Conservation (phyloP, 257 asterid genomes). For the Cinchona pubescens region DNA sequence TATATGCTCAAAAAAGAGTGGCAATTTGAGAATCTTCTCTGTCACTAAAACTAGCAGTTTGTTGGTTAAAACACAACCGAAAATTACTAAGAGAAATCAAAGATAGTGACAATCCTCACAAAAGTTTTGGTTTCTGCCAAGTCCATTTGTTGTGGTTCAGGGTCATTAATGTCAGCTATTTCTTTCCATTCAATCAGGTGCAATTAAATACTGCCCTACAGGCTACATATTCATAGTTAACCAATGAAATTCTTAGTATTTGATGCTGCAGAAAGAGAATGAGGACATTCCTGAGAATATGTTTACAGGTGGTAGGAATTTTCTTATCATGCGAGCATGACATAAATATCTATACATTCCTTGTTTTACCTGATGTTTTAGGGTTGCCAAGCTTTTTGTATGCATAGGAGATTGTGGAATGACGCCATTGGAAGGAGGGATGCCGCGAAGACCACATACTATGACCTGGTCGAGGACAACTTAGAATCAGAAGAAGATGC, state of each 20-base stretch:
- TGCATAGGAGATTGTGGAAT: slow-evolving; percentile 99
- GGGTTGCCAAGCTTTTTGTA: slow-evolving; percentile 90
- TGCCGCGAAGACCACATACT: slow-evolving; percentile 88
- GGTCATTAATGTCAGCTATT: not conserved
- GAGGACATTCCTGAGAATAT: not conserved
- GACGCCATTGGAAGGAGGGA: slow-evolving; percentile 98
- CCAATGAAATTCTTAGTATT: not conserved
- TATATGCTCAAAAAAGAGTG: not conserved
- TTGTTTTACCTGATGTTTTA: slow-evolving; percentile 83
- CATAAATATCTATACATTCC: not conserved
- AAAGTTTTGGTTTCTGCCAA: not conserved
- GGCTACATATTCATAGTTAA: not conserved
- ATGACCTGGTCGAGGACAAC: slow-evolving; percentile 50
- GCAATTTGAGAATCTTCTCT: not conserved
- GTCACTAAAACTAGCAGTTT: not conserved
- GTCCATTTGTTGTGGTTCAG: not conserved
- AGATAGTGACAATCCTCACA: not conserved
- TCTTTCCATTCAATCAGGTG: not conserved
- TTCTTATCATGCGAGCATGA: not conserved
- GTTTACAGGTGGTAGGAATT: not conserved
- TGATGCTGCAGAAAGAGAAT: slow-evolving; percentile 6
- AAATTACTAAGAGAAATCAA: not conserved
- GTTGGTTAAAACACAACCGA: not conserved
- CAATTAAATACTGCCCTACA: too few relatives aligned
- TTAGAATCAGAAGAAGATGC: slow-evolving; percentile 2